These are phyloP conservation scores for Boehmeria nivea DNA, from an alignment of 306 rosid genomes.

Conservation along the genomic window DNA sequence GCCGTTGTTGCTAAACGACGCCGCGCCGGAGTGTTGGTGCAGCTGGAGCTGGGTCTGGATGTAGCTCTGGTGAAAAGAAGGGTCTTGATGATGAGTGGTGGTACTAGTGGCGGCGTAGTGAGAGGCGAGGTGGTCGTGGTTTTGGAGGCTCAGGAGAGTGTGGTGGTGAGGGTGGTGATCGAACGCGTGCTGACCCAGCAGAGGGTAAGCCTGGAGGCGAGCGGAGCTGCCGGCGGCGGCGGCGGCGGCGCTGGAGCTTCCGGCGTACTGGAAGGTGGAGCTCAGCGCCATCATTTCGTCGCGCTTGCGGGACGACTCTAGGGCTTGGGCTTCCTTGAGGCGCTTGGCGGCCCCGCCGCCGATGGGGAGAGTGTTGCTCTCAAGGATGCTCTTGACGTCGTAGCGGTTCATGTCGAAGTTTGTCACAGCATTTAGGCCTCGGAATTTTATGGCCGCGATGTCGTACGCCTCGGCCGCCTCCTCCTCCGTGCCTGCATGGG, in stretches of 20 bases:
- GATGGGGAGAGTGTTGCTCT: constrained; percentile 86
- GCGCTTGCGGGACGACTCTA: constrained; percentile 72
- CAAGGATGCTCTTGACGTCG: constrained; percentile 83
- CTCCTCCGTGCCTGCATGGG: constrained; percentile 75
- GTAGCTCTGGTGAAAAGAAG: constrained; percentile 53
- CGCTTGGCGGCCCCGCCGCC: constrained; percentile 96
- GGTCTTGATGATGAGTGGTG: no score
- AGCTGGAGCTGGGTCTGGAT: constrained; percentile 79
- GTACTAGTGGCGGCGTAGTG: neutral
- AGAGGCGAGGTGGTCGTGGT: constrained; percentile 40
- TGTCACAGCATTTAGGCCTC: constrained; percentile 90
- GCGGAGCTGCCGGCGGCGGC: neutral
- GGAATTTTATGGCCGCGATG: constrained; percentile 90
- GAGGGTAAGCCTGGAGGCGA: constrained; percentile 48
- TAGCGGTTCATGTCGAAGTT: constrained; percentile 96
- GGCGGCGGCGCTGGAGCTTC: constrained; percentile 19
- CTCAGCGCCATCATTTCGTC: constrained; percentile 75
- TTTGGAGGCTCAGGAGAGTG: constrained; percentile 59
- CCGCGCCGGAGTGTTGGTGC: constrained; percentile 42
- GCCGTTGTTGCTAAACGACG: constrained; percentile 4
- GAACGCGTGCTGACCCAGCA: constrained; percentile 33
- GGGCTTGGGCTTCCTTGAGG: constrained; percentile 87
- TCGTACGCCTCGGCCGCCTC: constrained; percentile 99
- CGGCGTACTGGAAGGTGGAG: constrained; percentile 53
- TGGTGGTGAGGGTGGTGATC: constrained; percentile 26